Conservation (phyloP, 164 flowering plant genomes). For the Litsea cubeba region DNA sequence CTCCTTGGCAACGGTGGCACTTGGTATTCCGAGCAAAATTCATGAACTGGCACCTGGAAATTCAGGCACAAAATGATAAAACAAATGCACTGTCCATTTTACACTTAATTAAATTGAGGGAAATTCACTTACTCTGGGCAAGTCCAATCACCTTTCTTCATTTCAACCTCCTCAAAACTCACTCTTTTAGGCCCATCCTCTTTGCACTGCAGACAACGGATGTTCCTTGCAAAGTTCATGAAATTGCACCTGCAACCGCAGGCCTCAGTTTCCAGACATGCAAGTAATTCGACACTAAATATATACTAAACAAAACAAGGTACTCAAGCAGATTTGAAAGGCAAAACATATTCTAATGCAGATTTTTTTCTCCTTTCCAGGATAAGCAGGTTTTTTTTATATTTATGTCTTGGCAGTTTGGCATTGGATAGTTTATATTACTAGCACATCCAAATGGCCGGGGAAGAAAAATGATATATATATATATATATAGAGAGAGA, state of each 20-base stretch:
- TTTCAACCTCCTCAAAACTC: conserved; percentile 30
- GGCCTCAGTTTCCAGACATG: neutral
- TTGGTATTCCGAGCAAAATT: conserved; percentile 72
- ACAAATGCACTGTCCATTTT: neutral
- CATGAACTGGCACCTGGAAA: conserved; percentile 65
- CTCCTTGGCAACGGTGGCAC: conserved; percentile 60
- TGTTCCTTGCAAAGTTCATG: conserved; percentile 67
- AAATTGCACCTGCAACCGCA: conserved; percentile 61
- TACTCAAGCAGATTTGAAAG: too few relatives aligned
- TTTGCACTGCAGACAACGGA: conserved; percentile 52
- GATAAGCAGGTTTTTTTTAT: too few relatives aligned
- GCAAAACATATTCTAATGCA: too few relatives aligned
- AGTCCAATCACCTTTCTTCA: conserved; percentile 87
- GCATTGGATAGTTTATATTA: too few relatives aligned
- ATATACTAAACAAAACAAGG: neutral
- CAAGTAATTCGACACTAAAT: neutral
- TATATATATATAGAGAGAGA: too few relatives aligned
- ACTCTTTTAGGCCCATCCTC: conserved; percentile 53
- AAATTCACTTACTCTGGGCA: conserved; percentile 57
- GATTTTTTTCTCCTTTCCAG: too few relatives aligned
- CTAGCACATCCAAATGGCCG: too few relatives aligned
- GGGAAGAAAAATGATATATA: too few relatives aligned
- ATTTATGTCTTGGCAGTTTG: too few relatives aligned
- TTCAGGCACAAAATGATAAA: neutral
- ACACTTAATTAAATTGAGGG: neutral